phyloP scores from a whole-genome alignment of 768 basidiomycete genomes.

The Calocybe indica region DNA sequence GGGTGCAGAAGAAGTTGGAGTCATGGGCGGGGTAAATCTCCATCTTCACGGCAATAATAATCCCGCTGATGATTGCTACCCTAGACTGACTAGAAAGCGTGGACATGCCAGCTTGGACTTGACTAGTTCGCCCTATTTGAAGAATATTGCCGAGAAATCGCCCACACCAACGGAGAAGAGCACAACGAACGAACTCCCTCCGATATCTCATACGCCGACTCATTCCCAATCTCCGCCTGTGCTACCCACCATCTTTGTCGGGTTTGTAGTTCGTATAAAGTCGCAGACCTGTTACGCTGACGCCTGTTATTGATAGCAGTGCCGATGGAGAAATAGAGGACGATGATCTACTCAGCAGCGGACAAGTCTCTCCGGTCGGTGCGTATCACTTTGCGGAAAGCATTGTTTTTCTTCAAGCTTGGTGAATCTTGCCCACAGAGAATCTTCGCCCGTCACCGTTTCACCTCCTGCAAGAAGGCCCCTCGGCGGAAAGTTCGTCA shows the following conservation, averaged over 20 bases:
- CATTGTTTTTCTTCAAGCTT: not conserved
- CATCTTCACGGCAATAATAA: not conserved
- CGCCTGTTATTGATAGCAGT: slow-evolving; percentile 2
- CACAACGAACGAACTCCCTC: too few species aligned
- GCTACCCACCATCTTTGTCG: too few species aligned
- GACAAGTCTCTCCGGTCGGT: slow-evolving; percentile 71
- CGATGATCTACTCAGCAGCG: slow-evolving; percentile 71
- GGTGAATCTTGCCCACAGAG: slow-evolving; percentile 5
- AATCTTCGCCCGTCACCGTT: slow-evolving; percentile 15
- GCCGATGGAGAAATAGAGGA: slow-evolving; percentile 32
- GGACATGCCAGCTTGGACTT: slow-evolving; percentile 13
- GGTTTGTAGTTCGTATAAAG: too few species aligned
- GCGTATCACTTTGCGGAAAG: slow-evolving; percentile 14
- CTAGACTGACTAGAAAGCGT: slow-evolving; percentile 19
- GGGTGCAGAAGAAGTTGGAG: slow-evolving; percentile 37
- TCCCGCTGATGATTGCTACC: slow-evolving; percentile 1
- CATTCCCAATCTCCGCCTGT: too few species aligned
- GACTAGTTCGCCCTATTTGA: slow-evolving; percentile 1
- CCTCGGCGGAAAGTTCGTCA: slow-evolving; percentile 12
- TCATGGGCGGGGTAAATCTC: slow-evolving; percentile 36
- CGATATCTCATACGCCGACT: too few species aligned
- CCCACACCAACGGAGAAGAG: too few species aligned
- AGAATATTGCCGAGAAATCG: too few species aligned
- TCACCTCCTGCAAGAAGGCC: slow-evolving; percentile 12
- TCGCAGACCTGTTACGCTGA: slow-evolving; percentile 1